Conservation (phyloP, 2,329 filamentous ascomycete species). For the Colletotrichum plurivorum region DNA sequence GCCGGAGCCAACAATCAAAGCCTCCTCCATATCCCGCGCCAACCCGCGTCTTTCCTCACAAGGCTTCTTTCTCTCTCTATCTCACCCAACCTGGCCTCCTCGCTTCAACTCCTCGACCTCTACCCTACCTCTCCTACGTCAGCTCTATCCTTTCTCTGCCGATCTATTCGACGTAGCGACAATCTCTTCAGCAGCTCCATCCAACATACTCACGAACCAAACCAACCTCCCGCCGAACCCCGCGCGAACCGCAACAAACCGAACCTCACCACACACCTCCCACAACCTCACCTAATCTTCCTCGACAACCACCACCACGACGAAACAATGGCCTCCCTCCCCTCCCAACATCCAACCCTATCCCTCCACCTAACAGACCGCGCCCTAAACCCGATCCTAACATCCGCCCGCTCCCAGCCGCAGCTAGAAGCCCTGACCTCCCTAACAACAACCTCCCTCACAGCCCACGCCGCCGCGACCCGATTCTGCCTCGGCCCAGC, state of each 20-base stretch:
- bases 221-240: background rate
- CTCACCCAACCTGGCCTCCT: background rate
- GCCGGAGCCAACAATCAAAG: background rate
- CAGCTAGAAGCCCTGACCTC: slow-evolving; percentile 66
- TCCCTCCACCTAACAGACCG: slow-evolving; percentile 71
- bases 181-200: background rate
- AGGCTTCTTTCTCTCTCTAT: slow-evolving; percentile 9
- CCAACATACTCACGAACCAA: background rate
- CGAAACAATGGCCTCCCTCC: slow-evolving; percentile 56
- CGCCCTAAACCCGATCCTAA: slow-evolving; percentile 70
- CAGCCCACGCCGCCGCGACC: slow-evolving; percentile 65
- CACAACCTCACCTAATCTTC: background rate
- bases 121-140: background rate
- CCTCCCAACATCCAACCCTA: slow-evolving; percentile 65
- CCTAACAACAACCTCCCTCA: slow-evolving; percentile 67
- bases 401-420: slow-evolving; percentile 60
- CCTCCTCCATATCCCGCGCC: slow-evolving; percentile 19
- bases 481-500: slow-evolving; percentile 68
- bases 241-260: slow-evolving; percentile 2
- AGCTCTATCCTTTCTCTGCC: background rate
- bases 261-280: background rate
- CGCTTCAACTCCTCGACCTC: too few species aligned
- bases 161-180: background rate
- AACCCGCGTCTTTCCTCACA: slow-evolving; percentile 14
- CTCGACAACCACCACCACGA: background rate